Evolutionary conservation across 805 yeast species (phyloP).

Genomic region (Ogataea philodendri): DNA sequence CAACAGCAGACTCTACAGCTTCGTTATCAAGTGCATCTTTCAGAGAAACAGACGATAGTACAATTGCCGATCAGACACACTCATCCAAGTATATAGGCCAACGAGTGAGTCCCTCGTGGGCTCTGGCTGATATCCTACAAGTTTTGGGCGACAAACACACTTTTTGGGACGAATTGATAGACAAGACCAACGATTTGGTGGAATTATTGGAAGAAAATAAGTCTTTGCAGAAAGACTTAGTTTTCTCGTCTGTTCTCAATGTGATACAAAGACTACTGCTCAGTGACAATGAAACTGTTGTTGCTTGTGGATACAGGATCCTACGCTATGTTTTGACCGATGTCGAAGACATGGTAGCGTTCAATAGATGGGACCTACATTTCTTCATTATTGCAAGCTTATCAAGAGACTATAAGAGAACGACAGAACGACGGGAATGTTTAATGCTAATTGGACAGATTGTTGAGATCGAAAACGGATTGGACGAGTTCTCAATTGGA

Average conservation of each 20-base stretch:
- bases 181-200: slow-evolving; percentile 66
- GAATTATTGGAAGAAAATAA: slow-evolving; percentile 55
- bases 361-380: slow-evolving; percentile 58
- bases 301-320: slow-evolving; percentile 74
- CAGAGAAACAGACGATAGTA: slow-evolving; percentile 13
- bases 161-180: slow-evolving; percentile 49
- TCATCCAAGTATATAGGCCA: slow-evolving; percentile 9
- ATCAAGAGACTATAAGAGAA: slow-evolving; percentile 45
- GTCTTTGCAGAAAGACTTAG: slow-evolving; percentile 60
- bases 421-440: slow-evolving; percentile 75
- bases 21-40: slow-evolving; percentile 19
- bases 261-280: slow-evolving; percentile 54
- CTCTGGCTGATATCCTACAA: slow-evolving; percentile 59
- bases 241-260: slow-evolving; percentile 52
- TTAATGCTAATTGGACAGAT: slow-evolving; percentile 65
- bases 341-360: slow-evolving; percentile 48
- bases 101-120: slow-evolving; percentile 52
- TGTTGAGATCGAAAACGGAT: slow-evolving; percentile 53
- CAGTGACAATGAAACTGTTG: slow-evolving; percentile 52
- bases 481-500: slow-evolving; percentile 54
- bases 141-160: slow-evolving; percentile 51
- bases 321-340: slow-evolving; percentile 62
- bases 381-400: slow-evolving; percentile 62
- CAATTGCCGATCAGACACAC: slow-evolving; percentile 6
- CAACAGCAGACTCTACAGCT: slow-evolving; percentile 18